Evolutionary conservation across 1,284 basidiomycete species (phyloP), one percentile per base, ranked within the genome.

Genomic region (Entoloma clypeatum): DNA sequence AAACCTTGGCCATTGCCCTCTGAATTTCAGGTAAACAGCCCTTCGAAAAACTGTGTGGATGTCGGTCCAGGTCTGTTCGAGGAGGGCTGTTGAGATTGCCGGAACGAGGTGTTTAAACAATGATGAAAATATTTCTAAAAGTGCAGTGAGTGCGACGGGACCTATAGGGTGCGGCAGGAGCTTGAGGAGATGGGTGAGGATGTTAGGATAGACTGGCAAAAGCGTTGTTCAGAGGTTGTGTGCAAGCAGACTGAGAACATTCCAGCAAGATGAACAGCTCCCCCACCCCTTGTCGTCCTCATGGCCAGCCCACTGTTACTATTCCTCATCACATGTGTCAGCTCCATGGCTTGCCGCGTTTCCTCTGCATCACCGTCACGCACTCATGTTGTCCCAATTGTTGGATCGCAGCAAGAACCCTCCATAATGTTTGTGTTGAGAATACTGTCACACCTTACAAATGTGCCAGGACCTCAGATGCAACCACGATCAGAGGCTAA

Each of bases 161-260:
- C 75, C 68, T 34, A 82, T 73, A 4, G 72, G 66, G 10, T 74
- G 73, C 1, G 73, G 65, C 36, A 92, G 73, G 35, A 86, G 74
- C 5, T 57, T 56, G 16, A 86, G 67, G 1, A 86, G 68, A 7
- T 64, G 65, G 17, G 65, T 54, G 7, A 88, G 63, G 1, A 89
- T 53, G 11, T 69, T 57, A 3, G 65, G 56, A 50, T 85, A 88
- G 3, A 71, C 63, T 0, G 84, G 81, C 0, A 71, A 65, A 5
- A 90, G 58, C 0, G 85, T 86, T 4, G 75, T 77, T 10, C 85
- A 81, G 16, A 91, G 71, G 58, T 91, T 87, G 49, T 87, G 79
- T 2, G 76, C 66, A 19, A 90, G 63, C 19, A 90, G 68, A 53
- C 86, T 90, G 41, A 30, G 27, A 39, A 39, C 25, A 35, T 40